phyloP scores from a whole-genome alignment of 2,329 filamentous ascomycete genomes.

The Fusarium haematococcum region DNA sequence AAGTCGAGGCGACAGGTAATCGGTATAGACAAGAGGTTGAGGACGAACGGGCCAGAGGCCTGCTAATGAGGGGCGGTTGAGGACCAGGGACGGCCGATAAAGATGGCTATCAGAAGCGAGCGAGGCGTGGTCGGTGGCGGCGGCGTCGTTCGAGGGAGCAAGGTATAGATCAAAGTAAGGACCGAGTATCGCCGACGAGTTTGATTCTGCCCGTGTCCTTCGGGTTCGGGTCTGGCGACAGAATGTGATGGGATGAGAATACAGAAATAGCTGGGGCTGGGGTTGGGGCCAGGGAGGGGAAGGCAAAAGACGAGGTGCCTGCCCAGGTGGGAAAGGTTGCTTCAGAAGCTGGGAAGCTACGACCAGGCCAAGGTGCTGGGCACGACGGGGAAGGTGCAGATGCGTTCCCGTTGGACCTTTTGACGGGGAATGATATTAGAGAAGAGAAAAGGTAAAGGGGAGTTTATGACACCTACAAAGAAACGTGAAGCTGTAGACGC shows the following conservation, averaged over 20 bases:
- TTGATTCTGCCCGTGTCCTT: slow-evolving; percentile 13
- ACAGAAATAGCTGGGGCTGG: slow-evolving; percentile 37
- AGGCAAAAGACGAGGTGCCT: slow-evolving; percentile 26
- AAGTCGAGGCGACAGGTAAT: slow-evolving; percentile 11
- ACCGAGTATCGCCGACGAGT: slow-evolving; percentile 4
- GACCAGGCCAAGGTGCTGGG: slow-evolving; percentile 3
- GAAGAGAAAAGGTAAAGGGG: not conserved
- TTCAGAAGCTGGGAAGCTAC: slow-evolving; percentile 33
- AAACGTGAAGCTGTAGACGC: not conserved
- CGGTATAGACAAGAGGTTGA: slow-evolving; percentile 15
- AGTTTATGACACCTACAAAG: not conserved
- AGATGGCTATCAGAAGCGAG: not conserved
- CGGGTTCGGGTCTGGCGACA: not conserved
- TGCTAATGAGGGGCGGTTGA: slow-evolving; percentile 24
- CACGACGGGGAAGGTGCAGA: not conserved
- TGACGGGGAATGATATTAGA: not conserved
- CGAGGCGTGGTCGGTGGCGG: not conserved
- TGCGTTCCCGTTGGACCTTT: not conserved
- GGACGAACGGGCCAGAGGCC: slow-evolving; percentile 10
- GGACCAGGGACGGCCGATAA: slow-evolving; percentile 1
- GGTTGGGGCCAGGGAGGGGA: slow-evolving; percentile 31
- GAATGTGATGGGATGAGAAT: slow-evolving; percentile 11
- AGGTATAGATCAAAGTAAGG: slow-evolving; percentile 16
- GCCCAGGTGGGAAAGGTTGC: slow-evolving; percentile 33
- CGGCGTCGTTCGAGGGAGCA: not conserved